Evolutionary conservation across 495 filamentous ascomycete genomes (phyloP), one percentile per base, ranked within the genome.

Genomic region (Penicillium malachiteum): DNA sequence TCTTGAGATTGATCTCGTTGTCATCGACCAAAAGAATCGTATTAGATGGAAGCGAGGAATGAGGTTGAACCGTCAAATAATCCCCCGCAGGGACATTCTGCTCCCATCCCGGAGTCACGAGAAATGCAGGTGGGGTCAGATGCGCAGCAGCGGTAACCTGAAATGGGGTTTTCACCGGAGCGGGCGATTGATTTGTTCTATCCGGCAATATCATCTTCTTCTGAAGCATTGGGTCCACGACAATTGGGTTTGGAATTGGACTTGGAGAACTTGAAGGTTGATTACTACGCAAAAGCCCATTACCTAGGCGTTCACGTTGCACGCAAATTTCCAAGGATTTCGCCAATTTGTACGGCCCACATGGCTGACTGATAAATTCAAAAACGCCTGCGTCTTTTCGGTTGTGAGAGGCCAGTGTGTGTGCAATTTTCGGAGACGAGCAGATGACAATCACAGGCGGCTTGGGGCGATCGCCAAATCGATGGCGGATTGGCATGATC

Each of bases 341-440:
- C 3, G 63, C 64, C 3, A 72, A 37, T 18, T 72, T 72, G 8
- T 58, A 55, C 0, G 69, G 69, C 6, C 69, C 69, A 49, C 66
- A 72, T 5, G 69, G 69, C 42, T 72, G 69, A 39, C 67, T 70
- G 44, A 72, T 64, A 33, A 69, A 71, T 21, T 71, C 66, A 14
- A 67, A 57, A 12, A 60, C 41, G 0, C 51, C 12, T 13, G 44
- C 11, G 14, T 61, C 17, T 2, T 26, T 45, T 5, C 46, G 54
- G 30, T 52, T 59, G 14, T 11, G 59, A 39, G 60, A 50, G 33
- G 63, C 65, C 60, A 71, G 55, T 32, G 33, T 42, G 39, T 71
- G 69, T 3, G 69, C 69, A 42, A 52, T 56, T 37, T 65, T 58
- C 0, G 66, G 69, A 0, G 62, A 66, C 7, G 62, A 64, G 41